phyloP scores from a whole-genome alignment of 805 yeast species.

The Saturnispora quitensis region DNA sequence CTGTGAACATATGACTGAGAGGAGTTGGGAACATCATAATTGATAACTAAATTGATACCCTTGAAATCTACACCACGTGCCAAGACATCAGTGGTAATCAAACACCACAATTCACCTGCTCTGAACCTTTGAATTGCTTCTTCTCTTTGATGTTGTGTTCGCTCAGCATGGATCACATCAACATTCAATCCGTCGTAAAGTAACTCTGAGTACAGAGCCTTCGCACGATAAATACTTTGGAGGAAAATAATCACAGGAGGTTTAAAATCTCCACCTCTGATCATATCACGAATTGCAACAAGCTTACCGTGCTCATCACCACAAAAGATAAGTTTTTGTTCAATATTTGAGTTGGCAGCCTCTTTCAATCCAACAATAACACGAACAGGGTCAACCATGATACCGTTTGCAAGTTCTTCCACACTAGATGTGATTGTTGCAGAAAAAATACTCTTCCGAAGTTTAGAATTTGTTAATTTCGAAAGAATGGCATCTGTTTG shows the following conservation, averaged over 20 bases:
- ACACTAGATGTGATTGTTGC: slow-evolving; percentile 94
- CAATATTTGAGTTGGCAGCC: slow-evolving; percentile 78
- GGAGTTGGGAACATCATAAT: slow-evolving; percentile 90
- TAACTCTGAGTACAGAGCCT: slow-evolving; percentile 88
- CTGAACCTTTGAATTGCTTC: slow-evolving; percentile 76
- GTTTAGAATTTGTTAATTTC: slow-evolving; percentile 39
- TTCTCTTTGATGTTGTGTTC: slow-evolving; percentile 82
- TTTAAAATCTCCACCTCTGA: slow-evolving; percentile 71
- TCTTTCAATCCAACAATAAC: slow-evolving; percentile 89
- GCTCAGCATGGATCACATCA: slow-evolving; percentile 92
- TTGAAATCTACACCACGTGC: slow-evolving; percentile 97
- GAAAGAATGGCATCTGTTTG: slow-evolving; percentile 84
- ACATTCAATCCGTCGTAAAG: slow-evolving; percentile 87
- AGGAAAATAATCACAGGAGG: slow-evolving; percentile 92
- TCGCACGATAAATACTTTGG: slow-evolving; percentile 88
- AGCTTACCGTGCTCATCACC: slow-evolving; percentile 96
- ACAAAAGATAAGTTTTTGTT: slow-evolving; percentile 74
- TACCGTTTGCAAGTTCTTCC: slow-evolving; percentile 76
- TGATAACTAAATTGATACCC: slow-evolving; percentile 88
- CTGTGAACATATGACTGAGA: slow-evolving; percentile 96
- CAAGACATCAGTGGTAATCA: slow-evolving; percentile 92
- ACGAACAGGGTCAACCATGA: slow-evolving; percentile 80
- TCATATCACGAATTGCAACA: slow-evolving; percentile 81
- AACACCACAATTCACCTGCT: slow-evolving; percentile 89
- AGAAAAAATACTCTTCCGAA: slow-evolving; percentile 76